Conservation (phyloP, 768 basidiomycete genomes). For the Auriscalpium orientale region DNA sequence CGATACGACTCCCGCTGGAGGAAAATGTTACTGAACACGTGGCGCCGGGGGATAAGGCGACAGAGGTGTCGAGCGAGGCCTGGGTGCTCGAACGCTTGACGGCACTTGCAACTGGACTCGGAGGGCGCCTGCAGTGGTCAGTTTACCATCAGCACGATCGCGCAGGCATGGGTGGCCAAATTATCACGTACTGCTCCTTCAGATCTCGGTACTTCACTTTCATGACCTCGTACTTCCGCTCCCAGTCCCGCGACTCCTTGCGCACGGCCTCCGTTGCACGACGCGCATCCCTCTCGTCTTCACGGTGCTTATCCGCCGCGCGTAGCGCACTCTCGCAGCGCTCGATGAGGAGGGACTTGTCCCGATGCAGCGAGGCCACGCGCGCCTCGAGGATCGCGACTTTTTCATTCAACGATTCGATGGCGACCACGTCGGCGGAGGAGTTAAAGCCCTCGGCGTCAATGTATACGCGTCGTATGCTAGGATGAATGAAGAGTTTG, state of each 20-base stretch:
- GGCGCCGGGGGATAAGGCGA: neutral
- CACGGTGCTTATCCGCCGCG: neutral
- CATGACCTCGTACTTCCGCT: neutral
- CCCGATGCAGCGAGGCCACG: constrained; percentile 1
- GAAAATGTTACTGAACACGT: neutral
- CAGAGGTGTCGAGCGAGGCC: constrained; percentile 4
- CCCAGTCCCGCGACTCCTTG: neutral
- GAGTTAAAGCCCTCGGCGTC: neutral
- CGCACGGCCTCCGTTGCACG: neutral
- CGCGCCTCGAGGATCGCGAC: neutral
- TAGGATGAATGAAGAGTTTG: constrained; percentile 3
- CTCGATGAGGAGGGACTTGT: constrained; percentile 8
- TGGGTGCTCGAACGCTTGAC: constrained; percentile 3
- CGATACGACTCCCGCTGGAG: neutral
- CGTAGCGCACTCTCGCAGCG: neutral
- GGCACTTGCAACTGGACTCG: neutral
- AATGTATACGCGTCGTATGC: constrained; percentile 9
- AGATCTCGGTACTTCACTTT: neutral
- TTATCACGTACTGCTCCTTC: neutral
- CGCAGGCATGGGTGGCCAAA: neutral
- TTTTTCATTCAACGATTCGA: constrained; percentile 1
- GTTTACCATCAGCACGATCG: neutral
- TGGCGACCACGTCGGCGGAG: neutral
- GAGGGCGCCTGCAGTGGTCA: neutral
- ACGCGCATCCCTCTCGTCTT: constrained; percentile 5